Base-by-base conservation (phyloP, 768 basidiomycete genomes). In the Gautieria morchelliformis region DNA sequence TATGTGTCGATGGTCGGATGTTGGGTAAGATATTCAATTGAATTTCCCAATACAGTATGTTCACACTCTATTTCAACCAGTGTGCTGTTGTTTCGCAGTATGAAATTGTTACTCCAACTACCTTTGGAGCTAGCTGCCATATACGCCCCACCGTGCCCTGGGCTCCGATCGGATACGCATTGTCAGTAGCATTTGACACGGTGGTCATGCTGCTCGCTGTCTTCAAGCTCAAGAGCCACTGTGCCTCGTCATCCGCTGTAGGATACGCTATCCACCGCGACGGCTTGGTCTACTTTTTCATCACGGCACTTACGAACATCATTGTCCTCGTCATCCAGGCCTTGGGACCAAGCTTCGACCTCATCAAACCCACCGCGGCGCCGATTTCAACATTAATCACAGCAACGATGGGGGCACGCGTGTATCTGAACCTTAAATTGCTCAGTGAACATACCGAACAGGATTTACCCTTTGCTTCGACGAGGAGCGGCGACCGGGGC, bases 391-490 rank as follows among this genome's bases (percentile, higher is more conserved):
- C 68, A 17, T 53, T 71, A 47, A 57, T 40, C 70, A 68, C 4
- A 75, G 63, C 19, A 70, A 68, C 3, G 73, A 75, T 70, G 69
- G 69, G 67, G 1, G 65, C 67, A 7, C 67, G 70, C 15, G 64
- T 72, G 10, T 70, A 59, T 44, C 58, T 61, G 33, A 11, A 35
- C 33, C 11, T 35, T 11, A 5, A 35, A 11, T 11, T 35, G 33
- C 11, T 11, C 11, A 5, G 33, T 11, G 6, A 35, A 35, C 33
- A 35, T 5, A 5, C 33, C n/a, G n/a, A n/a, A n/a, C n/a, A n/a
- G n/a, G n/a, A n/a, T n/a, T n/a, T n/a, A n/a, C n/a, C n/a, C n/a
- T n/a, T n/a, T n/a, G n/a, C n/a, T n/a, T n/a, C n/a, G n/a, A n/a
- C n/a, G n/a, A n/a, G n/a, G n/a, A n/a, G n/a, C n/a, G 33, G 11